These are phyloP conservation scores for Melampsora abietis-canadensis DNA, from an alignment of 1,284 basidiomycete species.

Conservation along the genomic window DNA sequence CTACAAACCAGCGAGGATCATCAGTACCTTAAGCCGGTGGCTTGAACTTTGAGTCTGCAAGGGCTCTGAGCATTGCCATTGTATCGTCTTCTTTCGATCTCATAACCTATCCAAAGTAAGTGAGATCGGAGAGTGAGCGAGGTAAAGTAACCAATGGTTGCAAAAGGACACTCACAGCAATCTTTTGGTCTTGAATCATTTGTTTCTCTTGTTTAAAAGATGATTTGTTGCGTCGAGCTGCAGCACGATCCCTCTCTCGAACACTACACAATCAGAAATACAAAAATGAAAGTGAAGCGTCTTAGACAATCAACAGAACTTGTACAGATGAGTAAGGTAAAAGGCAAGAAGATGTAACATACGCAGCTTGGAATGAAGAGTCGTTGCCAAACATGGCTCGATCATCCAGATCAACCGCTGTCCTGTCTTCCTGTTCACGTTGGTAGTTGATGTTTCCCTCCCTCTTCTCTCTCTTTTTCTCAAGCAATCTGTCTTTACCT, in stretches of 20 bases:
- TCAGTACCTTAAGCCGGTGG: no score
- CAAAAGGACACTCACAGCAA: conserved; percentile 6
- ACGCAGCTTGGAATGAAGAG: conserved; percentile 31
- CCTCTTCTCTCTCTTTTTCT: conserved; percentile 15
- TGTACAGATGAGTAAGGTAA: not conserved
- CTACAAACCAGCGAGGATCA: no score
- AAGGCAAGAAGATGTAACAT: not conserved
- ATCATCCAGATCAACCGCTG: conserved; percentile 22
- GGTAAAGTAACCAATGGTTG: not conserved
- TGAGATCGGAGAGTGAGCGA: not conserved
- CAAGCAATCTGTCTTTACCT: conserved; percentile 20
- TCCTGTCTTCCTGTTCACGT: conserved; percentile 10
- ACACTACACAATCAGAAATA: conserved; percentile 3
- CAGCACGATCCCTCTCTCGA: conserved; percentile 25
- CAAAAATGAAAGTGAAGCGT: no score
- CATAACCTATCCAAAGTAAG: conserved; percentile 1
- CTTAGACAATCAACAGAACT: not conserved
- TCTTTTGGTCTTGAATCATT: conserved; percentile 16
- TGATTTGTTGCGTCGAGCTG: conserved; percentile 7
- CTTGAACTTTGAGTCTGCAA: conserved; percentile 22
- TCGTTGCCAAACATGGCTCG: conserved; percentile 13
- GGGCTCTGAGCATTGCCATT: conserved; percentile 31
- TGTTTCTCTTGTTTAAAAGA: conserved; percentile 15
- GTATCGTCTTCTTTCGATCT: conserved; percentile 28
- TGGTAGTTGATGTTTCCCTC: conserved; percentile 18